phyloP scores from a whole-genome alignment of 1,139 yeast genomes.

The Protomyces inundatus region DNA sequence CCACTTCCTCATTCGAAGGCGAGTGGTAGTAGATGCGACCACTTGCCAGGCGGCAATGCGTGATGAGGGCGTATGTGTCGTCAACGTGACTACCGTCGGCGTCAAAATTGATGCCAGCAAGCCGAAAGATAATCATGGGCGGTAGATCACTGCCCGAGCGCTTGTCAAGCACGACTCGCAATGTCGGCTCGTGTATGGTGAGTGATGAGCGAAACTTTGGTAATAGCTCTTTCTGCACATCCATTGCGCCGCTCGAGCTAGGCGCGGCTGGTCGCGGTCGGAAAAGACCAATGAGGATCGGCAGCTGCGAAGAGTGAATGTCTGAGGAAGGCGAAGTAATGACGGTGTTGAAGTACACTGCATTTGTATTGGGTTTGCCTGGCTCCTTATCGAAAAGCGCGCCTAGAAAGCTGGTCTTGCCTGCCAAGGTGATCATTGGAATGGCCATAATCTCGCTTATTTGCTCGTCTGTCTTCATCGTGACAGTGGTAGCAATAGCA shows the following conservation, averaged over 20 bases:
- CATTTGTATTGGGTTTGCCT: slow-evolving; percentile 32
- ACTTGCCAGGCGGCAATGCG: background rate
- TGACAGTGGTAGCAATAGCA: slow-evolving; percentile 40
- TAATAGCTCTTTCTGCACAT: background rate
- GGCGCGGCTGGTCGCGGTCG: background rate
- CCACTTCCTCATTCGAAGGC: slow-evolving; percentile 13
- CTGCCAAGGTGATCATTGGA: slow-evolving; percentile 41
- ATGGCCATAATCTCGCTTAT: slow-evolving; percentile 42
- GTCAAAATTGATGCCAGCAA: background rate
- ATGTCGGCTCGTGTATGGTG: slow-evolving; percentile 17
- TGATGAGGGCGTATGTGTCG: background rate
- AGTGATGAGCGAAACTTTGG: background rate
- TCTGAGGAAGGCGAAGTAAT: slow-evolving; percentile 42
- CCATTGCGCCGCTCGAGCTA: background rate
- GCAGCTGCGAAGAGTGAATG: slow-evolving; percentile 4
- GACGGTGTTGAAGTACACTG: slow-evolving; percentile 38
- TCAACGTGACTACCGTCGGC: background rate
- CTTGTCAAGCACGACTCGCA: slow-evolving; percentile 12
- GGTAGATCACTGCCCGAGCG: background rate
- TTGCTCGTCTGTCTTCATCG: slow-evolving; percentile 35
- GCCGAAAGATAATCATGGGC: slow-evolving; percentile 19
- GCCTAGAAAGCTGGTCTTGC: slow-evolving; percentile 41
- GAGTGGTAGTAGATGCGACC: slow-evolving; percentile 15
- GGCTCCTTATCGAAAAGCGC: slow-evolving; percentile 35
- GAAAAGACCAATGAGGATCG: slow-evolving; percentile 5